These are phyloP conservation scores for Fusarium sp. DNA, from an alignment of 2,329 filamentous ascomycete species.

Conservation along the genomic window DNA sequence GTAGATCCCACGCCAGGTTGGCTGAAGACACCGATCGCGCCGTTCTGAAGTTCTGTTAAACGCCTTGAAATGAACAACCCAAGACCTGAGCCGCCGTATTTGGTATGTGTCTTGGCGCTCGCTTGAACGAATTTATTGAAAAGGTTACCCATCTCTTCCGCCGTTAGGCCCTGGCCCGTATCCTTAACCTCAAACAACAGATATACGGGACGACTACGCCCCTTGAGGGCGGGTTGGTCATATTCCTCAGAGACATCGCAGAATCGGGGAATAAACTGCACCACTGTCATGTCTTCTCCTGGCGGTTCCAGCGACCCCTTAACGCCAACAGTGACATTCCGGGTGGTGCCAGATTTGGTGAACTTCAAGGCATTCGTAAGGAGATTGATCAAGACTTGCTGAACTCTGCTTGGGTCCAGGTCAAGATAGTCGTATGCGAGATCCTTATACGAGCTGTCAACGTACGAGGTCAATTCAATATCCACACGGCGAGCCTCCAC, in stretches of 20 bases:
- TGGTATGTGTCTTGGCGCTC: constrained; percentile 79
- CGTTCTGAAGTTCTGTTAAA: constrained; percentile 84
- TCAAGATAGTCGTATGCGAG: constrained; percentile 73
- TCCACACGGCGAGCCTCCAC: constrained; percentile 77
- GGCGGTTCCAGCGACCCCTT: constrained; percentile 58
- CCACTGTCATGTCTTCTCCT: constrained; percentile 57
- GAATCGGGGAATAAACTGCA: constrained; percentile 72
- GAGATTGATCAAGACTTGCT: constrained; percentile 84
- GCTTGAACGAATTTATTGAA: constrained; percentile 86
- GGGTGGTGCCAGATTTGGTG: constrained; percentile 72
- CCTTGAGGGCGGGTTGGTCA: constrained; percentile 50
- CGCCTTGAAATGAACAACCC: constrained; percentile 84
- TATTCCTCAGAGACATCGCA: constrained; percentile 58
- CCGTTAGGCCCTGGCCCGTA: constrained; percentile 78
- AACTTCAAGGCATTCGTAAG: constrained; percentile 88
- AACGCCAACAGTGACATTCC: constrained; percentile 65
- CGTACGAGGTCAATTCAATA: constrained; percentile 73
- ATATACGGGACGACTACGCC: constrained; percentile 65
- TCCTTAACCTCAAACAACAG: constrained; percentile 81
- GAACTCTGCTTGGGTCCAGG: constrained; percentile 78
- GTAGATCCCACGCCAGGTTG: constrained; percentile 77
- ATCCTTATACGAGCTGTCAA: constrained; percentile 71
- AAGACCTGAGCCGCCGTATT: constrained; percentile 83
- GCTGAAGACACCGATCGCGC: constrained; percentile 81
- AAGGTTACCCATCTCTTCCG: constrained; percentile 77